These are phyloP conservation scores for Trypanosoma conorhini DNA, from an alignment of 208 protist species.

Conservation along the genomic window DNA sequence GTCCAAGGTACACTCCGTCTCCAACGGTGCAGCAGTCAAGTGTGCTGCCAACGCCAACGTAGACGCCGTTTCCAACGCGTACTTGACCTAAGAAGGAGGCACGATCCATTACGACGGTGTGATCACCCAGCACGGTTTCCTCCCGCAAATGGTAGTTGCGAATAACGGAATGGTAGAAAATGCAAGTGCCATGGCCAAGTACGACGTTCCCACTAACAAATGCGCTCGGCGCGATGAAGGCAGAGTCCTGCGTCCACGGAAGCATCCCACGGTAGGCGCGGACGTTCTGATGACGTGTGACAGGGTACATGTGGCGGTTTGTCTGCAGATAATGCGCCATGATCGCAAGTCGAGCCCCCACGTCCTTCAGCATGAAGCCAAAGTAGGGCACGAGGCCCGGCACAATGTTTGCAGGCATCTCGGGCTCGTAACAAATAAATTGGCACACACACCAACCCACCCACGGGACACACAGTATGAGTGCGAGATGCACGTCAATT, in stretches of 20 bases:
- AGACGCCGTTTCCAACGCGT: slow-evolving; percentile 51
- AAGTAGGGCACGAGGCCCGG: slow-evolving; percentile 73
- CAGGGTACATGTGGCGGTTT: slow-evolving; percentile 74
- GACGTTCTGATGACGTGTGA: slow-evolving; percentile 87
- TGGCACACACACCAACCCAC: not conserved
- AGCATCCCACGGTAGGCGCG: slow-evolving; percentile 86
- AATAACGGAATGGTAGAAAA: slow-evolving; percentile 90
- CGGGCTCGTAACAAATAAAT: slow-evolving; percentile 19
- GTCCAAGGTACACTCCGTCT: slow-evolving; percentile 86
- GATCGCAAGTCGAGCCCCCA: slow-evolving; percentile 60
- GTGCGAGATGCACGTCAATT: not conserved
- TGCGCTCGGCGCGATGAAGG: slow-evolving; percentile 90
- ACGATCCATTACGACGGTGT: slow-evolving; percentile 87
- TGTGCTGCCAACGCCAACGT: slow-evolving; percentile 71
- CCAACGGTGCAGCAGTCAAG: slow-evolving; percentile 84
- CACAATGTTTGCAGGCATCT: slow-evolving; percentile 61
- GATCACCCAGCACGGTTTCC: slow-evolving; percentile 67
- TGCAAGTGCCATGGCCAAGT: slow-evolving; percentile 72
- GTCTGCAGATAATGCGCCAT: slow-evolving; percentile 70
- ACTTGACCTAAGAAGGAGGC: slow-evolving; percentile 83
- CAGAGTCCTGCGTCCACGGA: slow-evolving; percentile 75
- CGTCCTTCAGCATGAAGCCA: slow-evolving; percentile 88
- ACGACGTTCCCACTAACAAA: slow-evolving; percentile 84
- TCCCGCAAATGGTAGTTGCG: slow-evolving; percentile 82
- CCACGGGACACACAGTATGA: slow-evolving; percentile 22